phyloP scores from a whole-genome alignment of 345 rosid species.

The Dipteronia sinensis region DNA sequence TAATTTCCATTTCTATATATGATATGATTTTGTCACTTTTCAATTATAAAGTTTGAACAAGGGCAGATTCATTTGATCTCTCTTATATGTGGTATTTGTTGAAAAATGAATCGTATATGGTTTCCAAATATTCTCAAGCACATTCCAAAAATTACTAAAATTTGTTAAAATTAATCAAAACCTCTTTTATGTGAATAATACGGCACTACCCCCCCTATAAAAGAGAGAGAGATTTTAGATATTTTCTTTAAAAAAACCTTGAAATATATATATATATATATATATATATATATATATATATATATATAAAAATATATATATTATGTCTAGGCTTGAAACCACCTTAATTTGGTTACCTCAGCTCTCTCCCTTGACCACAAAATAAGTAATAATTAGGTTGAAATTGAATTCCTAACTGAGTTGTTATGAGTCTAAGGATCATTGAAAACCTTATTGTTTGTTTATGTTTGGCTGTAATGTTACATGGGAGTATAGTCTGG shows the following conservation, averaged over 20 bases:
- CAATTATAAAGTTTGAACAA: neutral
- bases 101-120: neutral
- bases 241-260: no score
- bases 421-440: neutral
- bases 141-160: neutral
- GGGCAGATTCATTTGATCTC: neutral
- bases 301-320: no score
- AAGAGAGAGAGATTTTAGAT: neutral
- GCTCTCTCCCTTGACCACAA: neutral
- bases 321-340: no score
- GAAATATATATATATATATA: no score
- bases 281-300: no score
- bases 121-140: neutral
- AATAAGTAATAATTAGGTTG: neutral
- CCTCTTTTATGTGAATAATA: neutral
- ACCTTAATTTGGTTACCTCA: no score
- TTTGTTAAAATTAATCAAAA: no score
- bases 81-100: neutral
- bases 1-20: no score
- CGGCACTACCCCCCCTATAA: neutral
- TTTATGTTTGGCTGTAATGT: slow-evolving; percentile 2
- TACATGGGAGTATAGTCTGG: slow-evolving; percentile 22
- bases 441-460: neutral
- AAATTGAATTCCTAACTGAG: neutral
- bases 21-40: no score